A percentile compares a stretch with the other conserved stretches of the same genome.
These are phyloP conservation scores for barrel medic (Medicago truncatula) DNA, from an alignment of 306 rosid genomes.

Conservation along the genomic window DNA sequence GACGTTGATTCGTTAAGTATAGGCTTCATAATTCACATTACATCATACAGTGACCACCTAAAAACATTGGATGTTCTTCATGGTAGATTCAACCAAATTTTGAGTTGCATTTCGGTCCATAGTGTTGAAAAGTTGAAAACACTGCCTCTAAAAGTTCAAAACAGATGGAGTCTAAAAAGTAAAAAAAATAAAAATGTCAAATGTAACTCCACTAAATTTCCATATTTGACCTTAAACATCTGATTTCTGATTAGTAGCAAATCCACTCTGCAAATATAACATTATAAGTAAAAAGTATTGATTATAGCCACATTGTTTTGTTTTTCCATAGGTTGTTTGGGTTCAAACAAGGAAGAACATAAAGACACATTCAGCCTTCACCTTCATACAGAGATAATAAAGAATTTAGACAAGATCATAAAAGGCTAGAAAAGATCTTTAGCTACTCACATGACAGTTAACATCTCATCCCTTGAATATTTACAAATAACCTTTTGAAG, in stretches of 20 bases:
- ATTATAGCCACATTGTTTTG: background rate
- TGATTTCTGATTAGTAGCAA: conserved; percentile 29
- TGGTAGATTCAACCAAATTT: conserved; percentile 31
- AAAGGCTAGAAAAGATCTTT: conserved; percentile 16
- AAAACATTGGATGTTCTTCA: background rate
- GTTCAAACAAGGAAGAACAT: background rate
- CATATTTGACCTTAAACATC: conserved; percentile 15
- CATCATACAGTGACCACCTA: conserved; percentile 17
- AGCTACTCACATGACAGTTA: conserved; percentile 81
- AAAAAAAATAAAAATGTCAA: conserved; percentile 5
- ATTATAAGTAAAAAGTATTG: background rate
- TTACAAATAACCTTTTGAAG: conserved; percentile 76
- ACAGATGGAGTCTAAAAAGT: conserved; percentile 16
- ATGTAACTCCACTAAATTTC: conserved; percentile 10
- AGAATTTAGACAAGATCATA: conserved; percentile 3
- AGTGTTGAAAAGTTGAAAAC: conserved; percentile 5
- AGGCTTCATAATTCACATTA: conserved; percentile 16
- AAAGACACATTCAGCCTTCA: conserved; percentile 11
- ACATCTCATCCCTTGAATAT: conserved; percentile 77
- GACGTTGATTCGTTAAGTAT: conserved; percentile 6
- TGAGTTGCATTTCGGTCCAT: conserved; percentile 22
- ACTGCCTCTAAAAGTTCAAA: conserved; percentile 24
- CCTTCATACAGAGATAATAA: background rate
- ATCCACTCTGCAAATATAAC: conserved; percentile 9
- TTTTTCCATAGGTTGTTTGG: conserved; percentile 2